Evolutionary conservation across 1,139 yeast species (phyloP).

Genomic region (Geotrichum citri-aurantii): DNA sequence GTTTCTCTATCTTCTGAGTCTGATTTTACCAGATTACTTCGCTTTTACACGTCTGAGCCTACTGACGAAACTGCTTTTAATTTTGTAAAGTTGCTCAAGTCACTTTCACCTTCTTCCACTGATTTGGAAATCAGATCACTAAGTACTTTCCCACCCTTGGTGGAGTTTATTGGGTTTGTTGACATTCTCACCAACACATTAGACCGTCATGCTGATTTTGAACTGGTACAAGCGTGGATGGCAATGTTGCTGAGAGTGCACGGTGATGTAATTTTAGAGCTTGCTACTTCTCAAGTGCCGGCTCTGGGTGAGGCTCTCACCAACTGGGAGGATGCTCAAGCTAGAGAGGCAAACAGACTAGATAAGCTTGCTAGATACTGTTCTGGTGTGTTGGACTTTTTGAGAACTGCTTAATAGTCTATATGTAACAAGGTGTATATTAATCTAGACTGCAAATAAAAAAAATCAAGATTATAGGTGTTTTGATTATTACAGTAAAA

Average conservation of each 20-base stretch:
- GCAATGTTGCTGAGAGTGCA: constrained; percentile 68
- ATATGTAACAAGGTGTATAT: neutral
- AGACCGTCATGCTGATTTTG: constrained; percentile 54
- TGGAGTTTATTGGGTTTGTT: constrained; percentile 62
- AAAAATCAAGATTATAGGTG: neutral
- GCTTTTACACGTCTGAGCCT: constrained; percentile 41
- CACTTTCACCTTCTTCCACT: constrained; percentile 67
- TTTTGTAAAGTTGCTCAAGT: constrained; percentile 53
- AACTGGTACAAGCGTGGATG: constrained; percentile 72
- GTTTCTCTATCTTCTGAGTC: constrained; percentile 51
- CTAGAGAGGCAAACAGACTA: constrained; percentile 44
- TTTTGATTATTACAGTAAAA: neutral
- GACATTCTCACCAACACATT: constrained; percentile 60
- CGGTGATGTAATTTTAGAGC: constrained; percentile 65
- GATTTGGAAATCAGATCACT: constrained; percentile 86
- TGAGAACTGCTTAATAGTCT: constrained; percentile 33
- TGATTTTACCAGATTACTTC: constrained; percentile 60
- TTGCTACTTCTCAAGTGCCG: constrained; percentile 14
- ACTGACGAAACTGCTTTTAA: constrained; percentile 19
- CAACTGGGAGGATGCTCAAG: constrained; percentile 47
- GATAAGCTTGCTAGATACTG: constrained; percentile 76
- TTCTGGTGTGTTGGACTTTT: constrained; percentile 69
- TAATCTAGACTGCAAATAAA: neutral
- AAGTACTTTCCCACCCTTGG: constrained; percentile 53
- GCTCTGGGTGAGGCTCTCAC: constrained; percentile 43